A percentile compares a stretch with the other conserved stretches of the same genome.
phyloP scores from a whole-genome alignment of 768 basidiomycete genomes.

The Sarcodon aspratus region DNA sequence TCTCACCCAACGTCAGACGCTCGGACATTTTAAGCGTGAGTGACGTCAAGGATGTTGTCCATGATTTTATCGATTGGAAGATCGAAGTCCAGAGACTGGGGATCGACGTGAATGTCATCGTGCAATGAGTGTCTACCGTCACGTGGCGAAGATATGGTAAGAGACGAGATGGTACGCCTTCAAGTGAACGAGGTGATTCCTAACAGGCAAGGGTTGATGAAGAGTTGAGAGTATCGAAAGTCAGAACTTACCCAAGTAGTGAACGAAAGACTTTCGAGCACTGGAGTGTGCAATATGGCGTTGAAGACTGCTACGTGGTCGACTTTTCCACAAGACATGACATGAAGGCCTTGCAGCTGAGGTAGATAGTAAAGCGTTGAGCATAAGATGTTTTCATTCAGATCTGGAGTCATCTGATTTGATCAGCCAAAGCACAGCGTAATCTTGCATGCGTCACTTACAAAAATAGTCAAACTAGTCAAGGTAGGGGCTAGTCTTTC shows the following conservation, averaged over 20 bases:
- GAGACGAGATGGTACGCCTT: constrained; percentile 10
- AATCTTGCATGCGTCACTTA: constrained; percentile 23
- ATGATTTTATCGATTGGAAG: constrained; percentile 16
- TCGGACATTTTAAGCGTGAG: constrained; percentile 34
- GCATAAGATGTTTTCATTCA: constrained; percentile 42
- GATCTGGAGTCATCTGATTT: constrained; percentile 40
- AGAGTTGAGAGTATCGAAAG: not conserved
- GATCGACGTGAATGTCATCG: constrained; percentile 12
- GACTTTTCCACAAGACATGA: constrained; percentile 47
- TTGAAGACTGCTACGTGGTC: constrained; percentile 40
- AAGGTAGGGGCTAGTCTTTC: constrained; percentile 30
- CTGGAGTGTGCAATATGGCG: constrained; percentile 34
- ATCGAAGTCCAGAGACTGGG: constrained; percentile 17
- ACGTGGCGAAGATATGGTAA: constrained; percentile 37
- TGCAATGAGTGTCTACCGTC: constrained; percentile 36
- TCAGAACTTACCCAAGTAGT: constrained; percentile 39
- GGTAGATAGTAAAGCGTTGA: constrained; percentile 37
- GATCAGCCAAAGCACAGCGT: not conserved
- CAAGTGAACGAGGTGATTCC: constrained; percentile 21
- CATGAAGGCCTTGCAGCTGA: constrained; percentile 42
- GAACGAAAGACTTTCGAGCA: constrained; percentile 49
- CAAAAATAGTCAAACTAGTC: constrained; percentile 45
- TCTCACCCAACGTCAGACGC: constrained; percentile 23
- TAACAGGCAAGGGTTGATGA: constrained; percentile 8
- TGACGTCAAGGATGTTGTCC: constrained; percentile 23